These are phyloP conservation scores for Ganoderma meredithae DNA, from an alignment of 1,284 basidiomycete species.

Conservation along the genomic window DNA sequence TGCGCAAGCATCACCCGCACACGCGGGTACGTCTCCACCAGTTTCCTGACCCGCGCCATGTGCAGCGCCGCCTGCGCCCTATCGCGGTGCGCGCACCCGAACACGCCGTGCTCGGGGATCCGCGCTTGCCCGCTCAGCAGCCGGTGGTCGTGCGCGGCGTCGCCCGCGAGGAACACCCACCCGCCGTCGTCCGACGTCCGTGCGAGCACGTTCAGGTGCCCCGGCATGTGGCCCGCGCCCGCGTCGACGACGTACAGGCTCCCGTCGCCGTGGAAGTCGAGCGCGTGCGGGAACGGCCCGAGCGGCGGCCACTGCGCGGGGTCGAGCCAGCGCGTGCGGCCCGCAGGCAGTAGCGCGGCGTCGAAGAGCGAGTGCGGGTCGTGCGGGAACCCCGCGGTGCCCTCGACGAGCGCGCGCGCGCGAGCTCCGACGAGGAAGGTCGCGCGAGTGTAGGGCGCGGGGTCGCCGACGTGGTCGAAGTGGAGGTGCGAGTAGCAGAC, in stretches of 20 bases:
- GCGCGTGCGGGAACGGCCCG: constrained; percentile 58
- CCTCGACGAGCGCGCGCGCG: constrained; percentile 42
- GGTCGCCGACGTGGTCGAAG: constrained; percentile 54
- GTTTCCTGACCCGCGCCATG: constrained; percentile 47
- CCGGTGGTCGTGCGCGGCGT: constrained; percentile 62
- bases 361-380: constrained; percentile 46
- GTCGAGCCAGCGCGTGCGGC: constrained; percentile 47
- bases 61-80: constrained; percentile 50
- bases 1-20: constrained; percentile 60
- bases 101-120: constrained; percentile 43
- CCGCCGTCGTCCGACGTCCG: constrained; percentile 61
- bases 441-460: constrained; percentile 52
- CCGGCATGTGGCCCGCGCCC: constrained; percentile 56
- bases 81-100: constrained; percentile 53
- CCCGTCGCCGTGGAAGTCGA: constrained; percentile 65
- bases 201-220: constrained; percentile 61
- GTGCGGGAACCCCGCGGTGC: constrained; percentile 47
- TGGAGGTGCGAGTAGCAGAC: constrained; percentile 61
- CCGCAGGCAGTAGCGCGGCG: constrained; percentile 49
- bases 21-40: constrained; percentile 45
- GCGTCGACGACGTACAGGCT: constrained; percentile 63
- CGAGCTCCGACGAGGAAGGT: constrained; percentile 54
- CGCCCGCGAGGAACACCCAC: constrained; percentile 64
- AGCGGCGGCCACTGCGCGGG: constrained; percentile 31
- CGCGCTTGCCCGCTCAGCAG: constrained; percentile 54